Evolutionary conservation across 495 filamentous ascomycete species (phyloP).

Genomic region (Lophiostoma macrostomum): DNA sequence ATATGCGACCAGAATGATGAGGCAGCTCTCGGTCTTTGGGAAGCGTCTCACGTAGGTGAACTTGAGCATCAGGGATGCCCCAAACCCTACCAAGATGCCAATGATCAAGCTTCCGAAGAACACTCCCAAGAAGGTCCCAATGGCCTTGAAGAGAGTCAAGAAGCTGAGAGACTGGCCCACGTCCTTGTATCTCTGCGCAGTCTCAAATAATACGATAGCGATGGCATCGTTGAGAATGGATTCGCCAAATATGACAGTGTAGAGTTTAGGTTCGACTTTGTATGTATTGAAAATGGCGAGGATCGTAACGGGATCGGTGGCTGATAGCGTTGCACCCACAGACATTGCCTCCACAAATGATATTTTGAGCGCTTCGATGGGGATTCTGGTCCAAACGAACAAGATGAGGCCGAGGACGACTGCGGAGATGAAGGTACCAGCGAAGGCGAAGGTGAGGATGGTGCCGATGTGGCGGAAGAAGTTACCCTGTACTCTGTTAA

Average conservation of each 20-base stretch:
- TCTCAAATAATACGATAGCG: conserved; percentile 97
- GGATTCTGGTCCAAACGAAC: conserved; percentile 83
- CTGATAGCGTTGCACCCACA: conserved; percentile 91
- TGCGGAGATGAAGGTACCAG: conserved; percentile 94
- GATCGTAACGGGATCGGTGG: conserved; percentile 95
- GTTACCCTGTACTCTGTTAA: conserved; percentile 60
- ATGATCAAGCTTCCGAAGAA: conserved; percentile 94
- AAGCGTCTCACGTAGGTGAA: conserved; percentile 88
- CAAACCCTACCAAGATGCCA: conserved; percentile 80
- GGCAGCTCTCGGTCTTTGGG: conserved; percentile 93
- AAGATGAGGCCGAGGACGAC: conserved; percentile 84
- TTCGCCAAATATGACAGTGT: conserved; percentile 97
- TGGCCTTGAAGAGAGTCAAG: conserved; percentile 78
- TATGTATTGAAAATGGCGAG: conserved; percentile 98
- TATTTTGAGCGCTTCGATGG: conserved; percentile 78
- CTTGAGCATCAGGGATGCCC: conserved; percentile 82
- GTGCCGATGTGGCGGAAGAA: conserved; percentile 98
- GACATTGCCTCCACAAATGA: conserved; percentile 92
- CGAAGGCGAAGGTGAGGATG: conserved; percentile 97
- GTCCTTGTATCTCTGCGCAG: conserved; percentile 83
- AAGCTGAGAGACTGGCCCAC: conserved; percentile 62
- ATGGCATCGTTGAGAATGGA: conserved; percentile 97
- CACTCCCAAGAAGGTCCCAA: conserved; percentile 90
- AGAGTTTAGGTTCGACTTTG: conserved; percentile 97
- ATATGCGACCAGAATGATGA: conserved; percentile 91